phyloP scores from a whole-genome alignment of 106 monocot species.

The Apostasia ramifera region DNA sequence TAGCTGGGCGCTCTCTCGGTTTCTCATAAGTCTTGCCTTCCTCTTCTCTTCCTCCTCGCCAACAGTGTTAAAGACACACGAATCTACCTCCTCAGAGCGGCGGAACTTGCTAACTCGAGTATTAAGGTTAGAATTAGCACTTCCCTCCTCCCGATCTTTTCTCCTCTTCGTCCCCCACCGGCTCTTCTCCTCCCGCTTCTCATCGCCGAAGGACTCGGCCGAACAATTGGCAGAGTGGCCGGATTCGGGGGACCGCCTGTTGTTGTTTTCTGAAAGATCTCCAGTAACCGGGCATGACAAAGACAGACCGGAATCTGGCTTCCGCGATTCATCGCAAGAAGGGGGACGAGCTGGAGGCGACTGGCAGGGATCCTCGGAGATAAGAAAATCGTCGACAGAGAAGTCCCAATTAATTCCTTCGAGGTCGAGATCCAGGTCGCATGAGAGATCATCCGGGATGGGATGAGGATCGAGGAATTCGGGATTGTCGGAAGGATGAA shows the following conservation, averaged over 20 bases:
- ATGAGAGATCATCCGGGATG: slow-evolving; percentile 10
- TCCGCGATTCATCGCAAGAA: not conserved
- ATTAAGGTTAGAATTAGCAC: slow-evolving; percentile 10
- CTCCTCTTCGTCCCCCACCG: slow-evolving; percentile 38
- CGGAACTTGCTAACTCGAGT: slow-evolving; percentile 16
- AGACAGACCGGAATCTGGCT: not conserved
- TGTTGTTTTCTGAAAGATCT: not conserved
- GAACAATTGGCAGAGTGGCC: slow-evolving; percentile 25
- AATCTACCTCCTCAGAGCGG: slow-evolving; percentile 16
- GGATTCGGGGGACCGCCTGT: slow-evolving; percentile 15
- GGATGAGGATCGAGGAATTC: slow-evolving; percentile 12
- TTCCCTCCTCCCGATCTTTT: slow-evolving; percentile 9
- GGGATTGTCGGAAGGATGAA: slow-evolving; percentile 8
- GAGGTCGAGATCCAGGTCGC: slow-evolving; percentile 19
- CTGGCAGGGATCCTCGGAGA: not conserved
- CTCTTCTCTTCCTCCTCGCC: slow-evolving; percentile 49
- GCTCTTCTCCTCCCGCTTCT: slow-evolving; percentile 13
- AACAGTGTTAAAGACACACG: slow-evolving; percentile 6
- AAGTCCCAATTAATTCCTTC: slow-evolving; percentile 29
- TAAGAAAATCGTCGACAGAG: slow-evolving; percentile 51
- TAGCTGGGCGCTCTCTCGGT: slow-evolving; percentile 71
- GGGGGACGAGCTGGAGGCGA: not conserved
- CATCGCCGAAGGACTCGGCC: slow-evolving; percentile 13
- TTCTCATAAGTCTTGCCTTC: slow-evolving; percentile 50
- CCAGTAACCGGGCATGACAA: slow-evolving; percentile 3